Base-by-base conservation (phyloP, 2,329 filamentous ascomycete genomes). In the Pseudocercospora crystallina region DNA sequence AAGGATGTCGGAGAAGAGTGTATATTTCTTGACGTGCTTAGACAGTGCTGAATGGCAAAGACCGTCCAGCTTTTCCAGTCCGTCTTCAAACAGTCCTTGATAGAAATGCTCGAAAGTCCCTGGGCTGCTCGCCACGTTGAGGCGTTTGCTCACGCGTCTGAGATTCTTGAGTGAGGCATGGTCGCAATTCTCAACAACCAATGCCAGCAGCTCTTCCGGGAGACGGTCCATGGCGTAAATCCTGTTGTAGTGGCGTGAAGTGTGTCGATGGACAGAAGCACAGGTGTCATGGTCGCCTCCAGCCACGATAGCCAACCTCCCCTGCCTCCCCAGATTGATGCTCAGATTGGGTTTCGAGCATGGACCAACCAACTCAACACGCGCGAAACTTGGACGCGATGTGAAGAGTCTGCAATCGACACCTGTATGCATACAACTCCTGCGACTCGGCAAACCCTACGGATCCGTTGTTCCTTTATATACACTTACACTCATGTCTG, bases 181-280 rank as follows among this genome's bases (percentile, higher is more conserved):
- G 13, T 56, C 46, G 43, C 56, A 60, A n/a, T 57, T 41, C 13
- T 57, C 53, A 38, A 56, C 46, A 8, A 66, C 60, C 31, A 57
- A 43, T 5, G 56, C 58, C 14, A 65, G 41, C n/a, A 68, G 53
- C 56, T 68, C 64, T 38, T 49, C 45, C 8, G 65, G 65, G 5
- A 65, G 51, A 17, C 37, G 39, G 12, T 59, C 49, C 51, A 55
- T 57, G 12, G 20, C 20, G 20, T 26, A 26, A 26, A 26, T 26
- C 30, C 33, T 20, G 39, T 17, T 37, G 39, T 11, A 35, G n/a
- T 15, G 35, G 20, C 17, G 12, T 15, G 37, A 15, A n/a, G 10
- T 43, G 32, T 26, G 29, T 40, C 37, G 37, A n/a, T 40, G 17
- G 39, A 26, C 39, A 14, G 39, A 14, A 2, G 39, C 15, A 41